Evolutionary conservation across 2,329 filamentous ascomycete species (phyloP), one percentile per base, ranked within the genome.

Genomic region (Beauveria sp.): DNA sequence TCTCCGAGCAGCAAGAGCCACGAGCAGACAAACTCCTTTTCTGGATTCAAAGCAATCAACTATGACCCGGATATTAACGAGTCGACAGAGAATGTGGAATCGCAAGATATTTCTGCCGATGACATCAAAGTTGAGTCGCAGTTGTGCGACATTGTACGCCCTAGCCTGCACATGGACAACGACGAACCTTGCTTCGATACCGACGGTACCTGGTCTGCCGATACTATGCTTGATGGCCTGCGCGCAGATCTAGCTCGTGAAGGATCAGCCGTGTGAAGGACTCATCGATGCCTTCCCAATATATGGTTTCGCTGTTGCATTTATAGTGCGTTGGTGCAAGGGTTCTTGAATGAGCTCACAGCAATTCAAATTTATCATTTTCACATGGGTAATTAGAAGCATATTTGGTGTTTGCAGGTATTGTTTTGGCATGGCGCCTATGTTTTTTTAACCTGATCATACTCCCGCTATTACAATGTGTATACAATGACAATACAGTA

Each of bases 21-120:
- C 24, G 46, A 58, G 34, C 62, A 66, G 24, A 54, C 66, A 10
- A 61, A 70, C 18, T 64, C 69, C 16, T 68, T 69, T 0, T 62
- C 73, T 22, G 65, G 66, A 5, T 73, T 75, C 59, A 68, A 69
- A 12, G 64, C 71, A 9, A 65, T 71, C 30, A 73, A 70, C 47
- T 66, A 67, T 20, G 61, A 55, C 22, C 61, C 56, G 12, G 66
- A 70, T 3, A 59, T 63, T 12, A 53, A 50, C 5, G 66, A 67
- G 28, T 52, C 64, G 20, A 43, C 61, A 26, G 64, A 64, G 26
- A 65, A 62, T 64, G 16, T 61, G 63, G 20, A 62, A 60, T 22
- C 62, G 51, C 22, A 55, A 14, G 2, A 55, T 59, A 18, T 54
- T 61, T 50, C 58, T 16, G 44, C 62, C 18, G 64, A 56, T 40